These are phyloP conservation scores for Populus pruinosa DNA, from an alignment of 345 rosid species.

Conservation along the genomic window DNA sequence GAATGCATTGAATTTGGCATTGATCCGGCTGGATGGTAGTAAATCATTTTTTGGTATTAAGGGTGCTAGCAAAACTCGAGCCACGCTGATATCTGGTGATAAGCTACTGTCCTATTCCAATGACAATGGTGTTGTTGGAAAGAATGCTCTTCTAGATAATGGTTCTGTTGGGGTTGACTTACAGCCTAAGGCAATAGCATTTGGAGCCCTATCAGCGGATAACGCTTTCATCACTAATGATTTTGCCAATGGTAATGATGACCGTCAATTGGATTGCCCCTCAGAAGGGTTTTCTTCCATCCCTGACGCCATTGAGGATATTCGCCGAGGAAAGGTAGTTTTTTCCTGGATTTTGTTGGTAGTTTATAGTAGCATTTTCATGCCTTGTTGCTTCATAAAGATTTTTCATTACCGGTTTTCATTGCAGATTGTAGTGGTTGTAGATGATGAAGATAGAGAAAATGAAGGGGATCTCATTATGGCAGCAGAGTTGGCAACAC, in stretches of 20 bases:
- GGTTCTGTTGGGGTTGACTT: slow-evolving; percentile 25
- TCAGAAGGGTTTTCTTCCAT: slow-evolving; percentile 75
- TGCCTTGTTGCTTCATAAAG: neutral
- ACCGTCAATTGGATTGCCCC: slow-evolving; percentile 65
- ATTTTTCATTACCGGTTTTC: slow-evolving; percentile 8
- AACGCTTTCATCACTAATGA: too few relatives aligned
- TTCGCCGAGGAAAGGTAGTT: slow-evolving; percentile 82
- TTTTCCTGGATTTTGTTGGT: slow-evolving; percentile 2
- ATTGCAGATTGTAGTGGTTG: slow-evolving; percentile 81
- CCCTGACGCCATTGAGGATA: slow-evolving; percentile 81
- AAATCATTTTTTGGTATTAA: slow-evolving; percentile 35
- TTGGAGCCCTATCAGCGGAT: slow-evolving; percentile 49
- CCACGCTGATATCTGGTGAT: slow-evolving; percentile 55
- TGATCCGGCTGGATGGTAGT: slow-evolving; percentile 16
- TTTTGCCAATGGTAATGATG: too few relatives aligned
- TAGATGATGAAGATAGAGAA: slow-evolving; percentile 93
- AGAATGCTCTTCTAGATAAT: slow-evolving; percentile 26
- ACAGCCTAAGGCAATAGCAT: slow-evolving; percentile 39
- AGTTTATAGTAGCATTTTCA: neutral
- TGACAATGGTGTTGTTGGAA: slow-evolving; percentile 25
- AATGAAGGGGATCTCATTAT: slow-evolving; percentile 90
- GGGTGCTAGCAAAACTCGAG: slow-evolving; percentile 40
- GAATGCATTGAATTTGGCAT: slow-evolving; percentile 24
- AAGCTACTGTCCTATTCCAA: slow-evolving; percentile 46
- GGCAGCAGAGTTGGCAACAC: slow-evolving; percentile 83